phyloP scores from a whole-genome alignment of 2,329 filamentous ascomycete genomes.

The Beauveria pseudobassiana region DNA sequence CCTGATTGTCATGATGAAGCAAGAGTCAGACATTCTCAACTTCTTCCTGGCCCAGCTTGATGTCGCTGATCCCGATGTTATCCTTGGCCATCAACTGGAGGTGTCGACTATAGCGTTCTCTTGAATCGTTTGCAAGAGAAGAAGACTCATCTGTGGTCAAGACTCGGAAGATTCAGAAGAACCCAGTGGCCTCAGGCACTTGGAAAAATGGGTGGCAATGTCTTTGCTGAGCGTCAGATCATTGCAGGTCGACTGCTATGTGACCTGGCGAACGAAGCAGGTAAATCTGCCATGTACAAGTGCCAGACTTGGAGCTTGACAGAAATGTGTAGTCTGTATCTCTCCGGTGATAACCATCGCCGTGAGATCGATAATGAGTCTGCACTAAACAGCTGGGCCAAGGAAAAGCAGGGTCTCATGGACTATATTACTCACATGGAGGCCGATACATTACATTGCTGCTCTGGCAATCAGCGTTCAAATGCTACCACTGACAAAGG shows the following conservation, averaged over 20 bases:
- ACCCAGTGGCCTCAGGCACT: constrained; percentile 81
- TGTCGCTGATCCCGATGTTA: constrained; percentile 82
- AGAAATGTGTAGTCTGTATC: constrained; percentile 92
- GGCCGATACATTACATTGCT: constrained; percentile 91
- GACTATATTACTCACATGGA: constrained; percentile 93
- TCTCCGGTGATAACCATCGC: constrained; percentile 63
- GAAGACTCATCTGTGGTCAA: constrained; percentile 90
- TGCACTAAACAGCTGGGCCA: constrained; percentile 77
- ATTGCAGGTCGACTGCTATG: constrained; percentile 85
- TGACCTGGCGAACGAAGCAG: constrained; percentile 91
- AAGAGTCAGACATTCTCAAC: constrained; percentile 75
- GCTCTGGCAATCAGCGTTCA: constrained; percentile 84
- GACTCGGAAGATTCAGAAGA: constrained; percentile 79
- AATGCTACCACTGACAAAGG: constrained; percentile 87
- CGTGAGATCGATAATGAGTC: constrained; percentile 84
- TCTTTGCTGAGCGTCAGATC: constrained; percentile 87
- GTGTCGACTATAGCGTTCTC: constrained; percentile 89
- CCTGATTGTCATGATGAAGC: constrained; percentile 71
- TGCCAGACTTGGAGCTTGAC: constrained; percentile 97
- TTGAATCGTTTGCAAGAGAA: constrained; percentile 80
- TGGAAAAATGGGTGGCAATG: constrained; percentile 76
- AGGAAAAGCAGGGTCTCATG: constrained; percentile 72
- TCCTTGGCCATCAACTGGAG: constrained; percentile 92
- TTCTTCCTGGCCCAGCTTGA: constrained; percentile 88
- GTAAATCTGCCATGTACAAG: constrained; percentile 93